Evolutionary conservation across 176 grass and related monocot genomes (phyloP).

Genomic region (Carex cristatella): DNA sequence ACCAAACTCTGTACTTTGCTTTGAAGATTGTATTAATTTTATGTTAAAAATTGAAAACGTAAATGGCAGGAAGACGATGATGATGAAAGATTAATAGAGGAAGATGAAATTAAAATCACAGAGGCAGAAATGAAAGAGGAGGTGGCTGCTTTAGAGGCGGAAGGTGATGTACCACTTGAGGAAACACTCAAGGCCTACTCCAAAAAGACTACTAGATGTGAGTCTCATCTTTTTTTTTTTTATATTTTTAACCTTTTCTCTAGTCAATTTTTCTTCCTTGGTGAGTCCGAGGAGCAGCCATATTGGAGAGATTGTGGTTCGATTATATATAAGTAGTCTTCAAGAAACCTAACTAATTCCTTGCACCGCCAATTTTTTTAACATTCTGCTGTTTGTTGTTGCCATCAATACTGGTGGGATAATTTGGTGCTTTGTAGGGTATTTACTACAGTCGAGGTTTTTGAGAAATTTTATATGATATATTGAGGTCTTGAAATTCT

Average conservation of each 20-base stretch:
- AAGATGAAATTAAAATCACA: constrained; percentile 88
- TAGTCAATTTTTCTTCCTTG: not conserved
- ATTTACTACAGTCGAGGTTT: not conserved
- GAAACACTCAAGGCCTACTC: constrained; percentile 48
- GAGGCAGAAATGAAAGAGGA: constrained; percentile 70
- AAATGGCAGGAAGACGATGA: constrained; percentile 80
- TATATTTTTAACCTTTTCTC: not conserved
- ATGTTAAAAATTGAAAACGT: constrained; percentile 5
- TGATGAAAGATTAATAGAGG: constrained; percentile 38
- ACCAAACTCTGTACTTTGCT: constrained; percentile 2
- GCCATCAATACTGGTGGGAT: no score
- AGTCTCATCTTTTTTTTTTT: not conserved
- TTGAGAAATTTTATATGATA: not conserved
- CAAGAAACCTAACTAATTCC: not conserved
- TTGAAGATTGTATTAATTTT: not conserved
- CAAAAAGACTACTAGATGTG: not conserved
- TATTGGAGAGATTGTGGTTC: no score
- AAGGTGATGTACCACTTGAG: constrained; percentile 84
- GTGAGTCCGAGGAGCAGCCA: no score
- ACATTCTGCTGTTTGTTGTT: not conserved
- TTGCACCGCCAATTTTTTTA: not conserved
- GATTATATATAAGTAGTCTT: no score
- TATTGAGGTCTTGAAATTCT: no score
- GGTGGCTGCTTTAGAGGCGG: constrained; percentile 67
- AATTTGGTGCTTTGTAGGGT: not conserved